phyloP scores from a whole-genome alignment of 192 early-diverging fungal species.

The Allomyces macrogynus region DNA sequence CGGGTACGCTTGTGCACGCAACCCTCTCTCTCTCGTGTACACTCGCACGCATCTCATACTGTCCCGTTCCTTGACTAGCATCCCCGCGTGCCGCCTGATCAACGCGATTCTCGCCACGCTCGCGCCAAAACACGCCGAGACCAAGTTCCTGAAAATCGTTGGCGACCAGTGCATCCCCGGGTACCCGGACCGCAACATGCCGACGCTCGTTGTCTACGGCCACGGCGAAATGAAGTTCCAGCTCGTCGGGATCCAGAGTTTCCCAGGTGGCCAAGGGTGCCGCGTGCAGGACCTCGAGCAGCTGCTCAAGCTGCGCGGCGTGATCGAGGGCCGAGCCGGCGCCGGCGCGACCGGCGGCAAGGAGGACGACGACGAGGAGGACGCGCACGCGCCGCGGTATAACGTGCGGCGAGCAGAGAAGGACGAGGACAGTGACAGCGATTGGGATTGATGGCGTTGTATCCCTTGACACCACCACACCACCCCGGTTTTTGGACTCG shows the following conservation, averaged over 20 bases:
- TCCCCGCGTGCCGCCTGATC: constrained; percentile 73
- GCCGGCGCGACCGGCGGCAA: background rate
- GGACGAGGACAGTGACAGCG: too few relatives aligned
- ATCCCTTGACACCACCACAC: too few relatives aligned
- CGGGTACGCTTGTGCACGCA: constrained; percentile 12
- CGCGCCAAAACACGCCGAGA: constrained; percentile 52
- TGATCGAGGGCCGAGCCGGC: background rate
- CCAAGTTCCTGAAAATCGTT: constrained; percentile 87
- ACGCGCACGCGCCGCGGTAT: background rate
- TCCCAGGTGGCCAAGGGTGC: background rate
- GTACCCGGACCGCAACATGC: constrained; percentile 77
- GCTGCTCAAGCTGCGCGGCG: background rate
- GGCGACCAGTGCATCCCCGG: constrained; percentile 84
- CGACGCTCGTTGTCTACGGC: constrained; percentile 79
- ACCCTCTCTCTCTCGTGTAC: too few relatives aligned
- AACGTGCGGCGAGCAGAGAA: too few relatives aligned
- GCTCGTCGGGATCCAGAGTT: constrained; percentile 36
- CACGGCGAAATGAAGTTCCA: constrained; percentile 68
- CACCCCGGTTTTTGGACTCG: too few relatives aligned
- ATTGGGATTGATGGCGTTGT: too few relatives aligned
- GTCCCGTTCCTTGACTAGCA: constrained; percentile 12
- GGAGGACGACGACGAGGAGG: background rate
- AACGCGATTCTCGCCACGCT: constrained; percentile 48
- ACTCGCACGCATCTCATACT: too few relatives aligned
- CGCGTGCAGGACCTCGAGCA: background rate